A percentile compares a stretch with the other conserved stretches of the same genome.
Evolutionary conservation across 805 yeast species (phyloP).

Genomic region (Ogataea minuta): DNA sequence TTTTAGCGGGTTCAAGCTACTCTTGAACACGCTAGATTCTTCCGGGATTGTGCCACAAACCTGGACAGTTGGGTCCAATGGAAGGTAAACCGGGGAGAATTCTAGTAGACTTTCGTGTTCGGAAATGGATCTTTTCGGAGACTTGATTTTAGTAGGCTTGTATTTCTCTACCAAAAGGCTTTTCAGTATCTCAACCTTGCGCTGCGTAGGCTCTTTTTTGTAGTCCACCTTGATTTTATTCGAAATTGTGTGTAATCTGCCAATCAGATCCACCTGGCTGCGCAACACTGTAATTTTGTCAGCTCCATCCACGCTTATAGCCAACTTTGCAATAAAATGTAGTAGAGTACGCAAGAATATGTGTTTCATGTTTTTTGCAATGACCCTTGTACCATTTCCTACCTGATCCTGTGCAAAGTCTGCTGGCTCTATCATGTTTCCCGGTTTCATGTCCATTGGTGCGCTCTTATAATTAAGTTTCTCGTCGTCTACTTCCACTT

Average conservation of each 20-base stretch:
- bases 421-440: slow-evolving; percentile 9
- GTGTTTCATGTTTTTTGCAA: slow-evolving; percentile 11
- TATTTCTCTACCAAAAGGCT: slow-evolving; percentile 53
- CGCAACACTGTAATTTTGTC: slow-evolving; percentile 30
- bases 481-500: slow-evolving; percentile 80
- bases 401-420: slow-evolving; percentile 18
- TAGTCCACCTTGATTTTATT: slow-evolving; percentile 52
- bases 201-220: slow-evolving; percentile 72
- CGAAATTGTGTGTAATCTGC: slow-evolving; percentile 63
- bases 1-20: slow-evolving; percentile 86
- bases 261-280: slow-evolving; percentile 66
- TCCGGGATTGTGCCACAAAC: slow-evolving; percentile 77
- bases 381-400: slow-evolving; percentile 4
- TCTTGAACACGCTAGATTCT: slow-evolving; percentile 84
- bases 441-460: not conserved
- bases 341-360: slow-evolving; percentile 30
- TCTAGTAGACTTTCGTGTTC: slow-evolving; percentile 34
- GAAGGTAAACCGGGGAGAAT: slow-evolving; percentile 60
- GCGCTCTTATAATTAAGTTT: slow-evolving; percentile 11
- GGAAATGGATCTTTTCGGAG: slow-evolving; percentile 12
- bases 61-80: slow-evolving; percentile 76
- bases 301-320: slow-evolving; percentile 25
- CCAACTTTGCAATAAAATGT: slow-evolving; percentile 29
- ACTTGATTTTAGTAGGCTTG: slow-evolving; percentile 24
- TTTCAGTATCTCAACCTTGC: slow-evolving; percentile 67